phyloP scores from a whole-genome alignment of 768 basidiomycete genomes.

The Panellus pusillus region DNA sequence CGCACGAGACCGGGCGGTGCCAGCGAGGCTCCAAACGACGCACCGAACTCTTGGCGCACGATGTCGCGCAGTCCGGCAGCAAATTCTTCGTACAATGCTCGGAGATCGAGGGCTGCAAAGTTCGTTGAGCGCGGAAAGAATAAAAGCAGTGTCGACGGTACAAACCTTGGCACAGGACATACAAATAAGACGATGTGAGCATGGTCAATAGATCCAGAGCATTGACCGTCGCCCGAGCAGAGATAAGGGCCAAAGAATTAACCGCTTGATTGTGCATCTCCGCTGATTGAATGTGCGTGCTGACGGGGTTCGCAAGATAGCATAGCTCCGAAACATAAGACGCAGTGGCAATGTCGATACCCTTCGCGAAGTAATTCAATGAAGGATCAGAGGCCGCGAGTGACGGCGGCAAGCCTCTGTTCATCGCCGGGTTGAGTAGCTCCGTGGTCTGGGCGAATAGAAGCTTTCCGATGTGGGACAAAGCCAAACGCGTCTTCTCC shows the following conservation, averaged over 20 bases:
- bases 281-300: constrained; percentile 78
- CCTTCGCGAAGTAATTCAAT: constrained; percentile 76
- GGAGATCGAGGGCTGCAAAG: constrained; percentile 66
- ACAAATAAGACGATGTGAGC: constrained; percentile 73
- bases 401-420: constrained; percentile 74
- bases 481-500: constrained; percentile 80
- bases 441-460: constrained; percentile 73
- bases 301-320: constrained; percentile 74
- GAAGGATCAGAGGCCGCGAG: constrained; percentile 74
- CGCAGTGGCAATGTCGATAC: constrained; percentile 79
- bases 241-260: constrained; percentile 53
- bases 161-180: constrained; percentile 64
- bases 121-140: background rate
- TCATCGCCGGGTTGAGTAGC: constrained; percentile 78
- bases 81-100: constrained; percentile 70
- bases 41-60: constrained; percentile 47
- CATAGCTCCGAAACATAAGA: constrained; percentile 80
- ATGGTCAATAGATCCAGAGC: constrained; percentile 78
- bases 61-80: constrained; percentile 43
- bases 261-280: constrained; percentile 87
- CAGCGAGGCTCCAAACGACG: constrained; percentile 43
- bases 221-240: constrained; percentile 75
- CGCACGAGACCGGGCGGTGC: constrained; percentile 34
- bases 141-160: background rate
- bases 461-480: constrained; percentile 71